phyloP scores from a whole-genome alignment of 306 rosid species.

The Medicago ruthenica region DNA sequence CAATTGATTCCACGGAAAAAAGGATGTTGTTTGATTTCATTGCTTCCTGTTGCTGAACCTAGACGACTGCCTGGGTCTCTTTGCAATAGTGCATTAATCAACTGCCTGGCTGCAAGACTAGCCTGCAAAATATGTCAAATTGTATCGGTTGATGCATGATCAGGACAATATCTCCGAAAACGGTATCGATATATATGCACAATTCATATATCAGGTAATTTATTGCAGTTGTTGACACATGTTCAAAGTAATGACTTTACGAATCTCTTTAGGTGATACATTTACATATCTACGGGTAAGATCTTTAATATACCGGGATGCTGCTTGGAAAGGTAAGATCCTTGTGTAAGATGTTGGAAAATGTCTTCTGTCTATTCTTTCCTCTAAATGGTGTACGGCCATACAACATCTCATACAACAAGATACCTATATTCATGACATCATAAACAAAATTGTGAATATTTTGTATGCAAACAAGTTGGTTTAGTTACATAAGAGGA shows the following conservation, averaged over 20 bases:
- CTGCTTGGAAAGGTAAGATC: conserved; percentile 96
- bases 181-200: not conserved
- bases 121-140: conserved; percentile 61
- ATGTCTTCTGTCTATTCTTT: conserved; percentile 87
- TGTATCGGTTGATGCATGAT: conserved; percentile 36
- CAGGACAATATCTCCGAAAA: conserved; percentile 7
- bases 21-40: conserved; percentile 88
- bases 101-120: conserved; percentile 84
- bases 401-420: conserved; percentile 94
- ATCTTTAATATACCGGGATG: conserved; percentile 55
- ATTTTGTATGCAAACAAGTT: not conserved
- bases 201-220: not conserved
- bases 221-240: conserved; percentile 30
- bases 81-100: conserved; percentile 88
- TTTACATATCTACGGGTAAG: not conserved
- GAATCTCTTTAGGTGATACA: not conserved
- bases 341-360: conserved; percentile 84
- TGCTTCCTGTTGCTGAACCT: conserved; percentile 77
- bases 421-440: conserved; percentile 67
- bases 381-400: conserved; percentile 98
- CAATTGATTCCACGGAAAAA: conserved; percentile 88
- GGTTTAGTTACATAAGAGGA: not conserved
- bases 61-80: conserved; percentile 80
- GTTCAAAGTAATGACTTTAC: conserved; percentile 8
- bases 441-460: conserved; percentile 19